Conservation (phyloP, 2,329 filamentous ascomycete genomes). For the Plectosphaerella cucumerina region DNA sequence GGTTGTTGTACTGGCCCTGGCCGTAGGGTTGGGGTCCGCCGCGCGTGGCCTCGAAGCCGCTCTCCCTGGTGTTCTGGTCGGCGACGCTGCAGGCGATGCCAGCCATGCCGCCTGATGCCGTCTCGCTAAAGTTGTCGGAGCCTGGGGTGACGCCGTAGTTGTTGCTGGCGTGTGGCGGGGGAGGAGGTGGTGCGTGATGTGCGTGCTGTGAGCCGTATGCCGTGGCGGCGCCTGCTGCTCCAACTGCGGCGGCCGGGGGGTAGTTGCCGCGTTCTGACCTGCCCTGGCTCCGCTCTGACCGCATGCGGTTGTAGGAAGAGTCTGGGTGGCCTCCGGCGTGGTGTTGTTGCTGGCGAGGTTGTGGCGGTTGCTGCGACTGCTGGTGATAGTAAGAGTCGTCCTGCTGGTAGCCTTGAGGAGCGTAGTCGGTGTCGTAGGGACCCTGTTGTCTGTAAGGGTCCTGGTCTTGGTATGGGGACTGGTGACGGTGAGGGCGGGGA, state of each 20-base stretch:
- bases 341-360: background rate
- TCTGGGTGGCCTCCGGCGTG: constrained; percentile 28
- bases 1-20: constrained; percentile 17
- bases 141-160: constrained; percentile 51
- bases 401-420: constrained; percentile 7
- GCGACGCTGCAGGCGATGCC: constrained; percentile 65
- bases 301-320: constrained; percentile 27
- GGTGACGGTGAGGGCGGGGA: constrained; percentile 4
- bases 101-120: constrained; percentile 61
- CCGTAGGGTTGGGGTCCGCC: constrained; percentile 18
- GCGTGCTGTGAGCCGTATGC: constrained; percentile 10
- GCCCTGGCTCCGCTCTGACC: constrained; percentile 24
- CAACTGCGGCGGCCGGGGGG: constrained; percentile 14
- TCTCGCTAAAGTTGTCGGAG: constrained; percentile 62
- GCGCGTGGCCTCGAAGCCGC: constrained; percentile 59
- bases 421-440: constrained; percentile 2
- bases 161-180: constrained; percentile 17
- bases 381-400: background rate
- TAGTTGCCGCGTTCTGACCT: background rate
- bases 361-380: background rate
- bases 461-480: constrained; percentile 7
- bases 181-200: constrained; percentile 1
- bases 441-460: constrained; percentile 2
- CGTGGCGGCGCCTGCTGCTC: constrained; percentile 14
- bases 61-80: constrained; percentile 59